Evolutionary conservation across 75 land plant species (phyloP), one percentile per base, ranked within the genome.

Genomic region (Cryptomeria japonica): DNA sequence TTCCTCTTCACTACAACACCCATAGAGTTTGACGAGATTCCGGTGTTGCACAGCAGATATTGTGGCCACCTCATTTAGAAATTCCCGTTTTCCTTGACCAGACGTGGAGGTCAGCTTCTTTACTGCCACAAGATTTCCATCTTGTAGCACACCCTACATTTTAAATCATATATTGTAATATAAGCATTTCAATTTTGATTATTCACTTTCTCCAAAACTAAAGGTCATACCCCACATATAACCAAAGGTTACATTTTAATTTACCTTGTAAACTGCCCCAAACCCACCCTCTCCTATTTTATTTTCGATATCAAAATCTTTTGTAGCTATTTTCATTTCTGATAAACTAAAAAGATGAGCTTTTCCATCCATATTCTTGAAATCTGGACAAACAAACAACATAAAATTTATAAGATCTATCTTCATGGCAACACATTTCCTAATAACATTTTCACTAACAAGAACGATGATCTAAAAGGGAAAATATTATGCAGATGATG

Each of bases 201-300:
- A 39, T 79, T 19, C 9, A 22, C 9, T 39, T 11, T 37, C 28
- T 14, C 22, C 5, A 78, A 78, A 39, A 78, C 4, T 38, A 39
- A 78, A 78, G 80, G 42, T 78, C 22, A 38, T 78, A 38, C 19
- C 38, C 2, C 2, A 39, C 41, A 38, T 79, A 79, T 41, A 79
- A 18, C 44, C 41, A 9, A 41, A 79, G 44, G n/a, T 46, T 79
- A 12, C 82, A 79, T 38, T 79, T 39, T 39, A 79, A 79, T 79
- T 41, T 79, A 90, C 90, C 90, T 90, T 90, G 86, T 88, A 90
- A 89, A 90, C 90, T 37, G 86, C 86, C 12, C 90, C 90, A 83
- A 89, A 90, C 53, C 86, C 86, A 7, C 90, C 90, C 68, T 90
- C 90, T 22, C 90, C 90, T 56, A 90, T 75, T 39, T 84, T 90